Evolutionary conservation across 805 yeast genomes (phyloP).

Genomic region (Candida oleophila): DNA sequence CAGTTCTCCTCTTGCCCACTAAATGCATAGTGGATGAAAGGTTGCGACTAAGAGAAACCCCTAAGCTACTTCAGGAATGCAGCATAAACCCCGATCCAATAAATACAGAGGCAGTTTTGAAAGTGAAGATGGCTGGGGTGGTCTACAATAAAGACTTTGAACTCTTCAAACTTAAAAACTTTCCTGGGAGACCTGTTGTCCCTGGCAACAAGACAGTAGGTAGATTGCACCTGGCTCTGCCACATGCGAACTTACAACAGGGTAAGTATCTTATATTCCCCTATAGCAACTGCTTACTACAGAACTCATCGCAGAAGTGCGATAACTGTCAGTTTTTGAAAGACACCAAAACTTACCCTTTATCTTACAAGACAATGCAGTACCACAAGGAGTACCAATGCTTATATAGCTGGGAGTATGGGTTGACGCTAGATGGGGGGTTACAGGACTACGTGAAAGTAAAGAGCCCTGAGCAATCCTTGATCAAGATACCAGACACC

Average conservation of each 20-base stretch:
- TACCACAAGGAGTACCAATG: constrained; percentile 22
- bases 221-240: constrained; percentile 17
- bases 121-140: constrained; percentile 28
- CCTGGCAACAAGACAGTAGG: constrained; percentile 38
- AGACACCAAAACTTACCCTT: constrained; percentile 1
- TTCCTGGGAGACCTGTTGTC: constrained; percentile 16
- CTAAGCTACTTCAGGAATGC: constrained; percentile 26
- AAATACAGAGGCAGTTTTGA: constrained; percentile 19
- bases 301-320: constrained; percentile 15
- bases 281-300: constrained; percentile 30
- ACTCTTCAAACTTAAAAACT: constrained; percentile 8
- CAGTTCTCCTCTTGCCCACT: constrained; percentile 7
- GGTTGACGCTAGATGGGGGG: constrained; percentile 38
- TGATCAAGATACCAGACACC: constrained; percentile 27
- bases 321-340: constrained; percentile 16
- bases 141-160: constrained; percentile 26
- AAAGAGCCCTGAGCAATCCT: constrained; percentile 19
- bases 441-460: constrained; percentile 36
- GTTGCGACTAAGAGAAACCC: constrained; percentile 18
- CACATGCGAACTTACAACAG: constrained; percentile 5
- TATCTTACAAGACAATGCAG: constrained; percentile 7
- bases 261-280: constrained; percentile 33
- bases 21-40: constrained; percentile 6
- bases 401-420: constrained; percentile 23
- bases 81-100: constrained; percentile 9